phyloP scores from a whole-genome alignment of 306 rosid genomes.

The Macrotyloma uniflorum region DNA sequence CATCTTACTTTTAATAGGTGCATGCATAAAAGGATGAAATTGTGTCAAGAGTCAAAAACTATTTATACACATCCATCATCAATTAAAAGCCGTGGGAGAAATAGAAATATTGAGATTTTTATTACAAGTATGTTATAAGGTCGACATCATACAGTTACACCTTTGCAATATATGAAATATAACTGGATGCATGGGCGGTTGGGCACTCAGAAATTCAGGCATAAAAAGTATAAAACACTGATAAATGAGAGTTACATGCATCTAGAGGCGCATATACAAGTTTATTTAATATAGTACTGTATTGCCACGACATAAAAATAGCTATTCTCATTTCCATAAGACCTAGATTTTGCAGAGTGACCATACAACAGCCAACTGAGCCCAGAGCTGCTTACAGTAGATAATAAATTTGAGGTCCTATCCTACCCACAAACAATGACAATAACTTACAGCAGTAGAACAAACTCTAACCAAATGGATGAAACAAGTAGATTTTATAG shows the following conservation, averaged over 20 bases:
- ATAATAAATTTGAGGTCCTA: constrained; percentile 34
- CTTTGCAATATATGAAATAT: background rate
- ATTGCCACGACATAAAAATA: background rate
- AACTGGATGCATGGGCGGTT: background rate
- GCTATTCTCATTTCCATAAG: constrained; percentile 18
- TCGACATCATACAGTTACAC: background rate
- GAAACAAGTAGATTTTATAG: constrained; percentile 17
- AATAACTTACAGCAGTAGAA: constrained; percentile 13
- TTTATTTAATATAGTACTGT: constrained; percentile 6
- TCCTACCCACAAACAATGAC: constrained; percentile 17
- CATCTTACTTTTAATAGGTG: background rate
- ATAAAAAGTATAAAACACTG: background rate
- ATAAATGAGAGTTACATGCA: background rate
- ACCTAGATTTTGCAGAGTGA: constrained; percentile 3
- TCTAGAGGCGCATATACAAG: background rate
- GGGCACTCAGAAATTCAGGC: background rate
- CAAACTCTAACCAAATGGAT: constrained; percentile 2
- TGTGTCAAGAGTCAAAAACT: constrained; percentile 2
- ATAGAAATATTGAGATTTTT: constrained; percentile 1
- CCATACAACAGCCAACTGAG: constrained; percentile 7
- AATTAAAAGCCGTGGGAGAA: constrained; percentile 1
- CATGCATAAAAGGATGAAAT: constrained; percentile 2
- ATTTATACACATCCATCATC: constrained; percentile 24
- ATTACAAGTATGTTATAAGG: background rate
- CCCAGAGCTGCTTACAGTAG: background rate